Base-by-base conservation (phyloP, 2,329 filamentous ascomycete species). In the Colletotrichum navitas region DNA sequence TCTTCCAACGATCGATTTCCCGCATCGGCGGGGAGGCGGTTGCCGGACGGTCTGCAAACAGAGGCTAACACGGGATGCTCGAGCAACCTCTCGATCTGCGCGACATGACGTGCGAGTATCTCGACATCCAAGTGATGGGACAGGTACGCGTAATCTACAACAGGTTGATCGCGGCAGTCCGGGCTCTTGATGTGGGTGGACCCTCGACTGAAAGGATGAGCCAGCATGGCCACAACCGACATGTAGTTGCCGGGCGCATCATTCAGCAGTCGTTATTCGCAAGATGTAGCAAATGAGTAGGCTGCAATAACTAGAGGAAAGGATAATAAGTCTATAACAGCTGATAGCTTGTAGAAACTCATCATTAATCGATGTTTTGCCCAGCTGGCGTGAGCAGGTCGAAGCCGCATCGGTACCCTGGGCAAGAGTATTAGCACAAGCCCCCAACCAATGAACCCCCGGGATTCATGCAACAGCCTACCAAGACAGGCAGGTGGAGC, bases 401-500 rank as follows among this genome's bases (percentile, higher is more conserved):
- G n/a, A n/a, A n/a, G n/a, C n/a, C n/a, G n/a, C n/a, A 60, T 24
- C 41, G 34, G 34, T 66, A 66, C 64, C 21, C 14, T 18, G 7
- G 14, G 8, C 10, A 2, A 10, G 14, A 29, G 8, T 24, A 7
- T 29, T 16, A 55, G 58, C 56, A 54, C 39, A 26, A 24, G 12
- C 36, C 49, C 11, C 12, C 18, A 45, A 21, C n/a, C 58, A 67
- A 67, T 67, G 45, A 55, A 55, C n/a, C 39, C 39, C 49, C n/a
- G 14, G 36, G 26, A 34, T n/a, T n/a, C n/a, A n/a, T n/a, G n/a
- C n/a, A n/a, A n/a, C n/a, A n/a, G 14, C 3, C 6, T 63, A 21
- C 65, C 49, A 41, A 39, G 56, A 45, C 36, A 45, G 65, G 65
- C 58, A 67, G 65, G 65, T 63, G 65, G 55, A 21, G 39, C n/a